These are phyloP conservation scores for Hanseniaspora meyeri DNA, from an alignment of 805 yeast genomes.

Conservation along the genomic window DNA sequence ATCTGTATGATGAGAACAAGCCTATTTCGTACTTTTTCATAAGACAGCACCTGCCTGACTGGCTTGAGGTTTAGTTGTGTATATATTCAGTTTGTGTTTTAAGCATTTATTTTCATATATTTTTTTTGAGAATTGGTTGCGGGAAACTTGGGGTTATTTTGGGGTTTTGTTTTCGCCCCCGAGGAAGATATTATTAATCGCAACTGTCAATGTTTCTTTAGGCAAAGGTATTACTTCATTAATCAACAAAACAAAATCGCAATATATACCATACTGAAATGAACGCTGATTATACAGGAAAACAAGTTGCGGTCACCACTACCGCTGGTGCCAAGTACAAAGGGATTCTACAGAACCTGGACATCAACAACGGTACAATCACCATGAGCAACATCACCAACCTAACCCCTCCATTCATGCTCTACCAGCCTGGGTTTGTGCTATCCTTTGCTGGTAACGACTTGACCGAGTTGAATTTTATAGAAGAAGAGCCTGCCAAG, in stretches of 20 bases:
- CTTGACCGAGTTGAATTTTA: slow-evolving; percentile 75
- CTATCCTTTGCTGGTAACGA: slow-evolving; percentile 85
- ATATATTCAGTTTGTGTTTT: background rate
- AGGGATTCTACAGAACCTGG: slow-evolving; percentile 77
- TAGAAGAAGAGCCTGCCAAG: slow-evolving; percentile 34
- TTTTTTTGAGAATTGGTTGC: too few species aligned
- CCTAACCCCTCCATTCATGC: slow-evolving; percentile 42
- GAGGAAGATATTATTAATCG: too few species aligned
- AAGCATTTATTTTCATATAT: too few species aligned
- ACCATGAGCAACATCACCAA: slow-evolving; percentile 68
- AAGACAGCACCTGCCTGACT: slow-evolving; percentile 15
- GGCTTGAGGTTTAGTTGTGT: background rate
- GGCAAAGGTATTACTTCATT: too few species aligned
- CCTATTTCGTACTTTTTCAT: slow-evolving; percentile 15
- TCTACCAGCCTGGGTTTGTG: slow-evolving; percentile 32
- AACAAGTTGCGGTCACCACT: background rate
- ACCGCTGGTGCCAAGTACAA: slow-evolving; percentile 43
- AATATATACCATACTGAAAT: background rate
- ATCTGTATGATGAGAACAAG: slow-evolving; percentile 12
- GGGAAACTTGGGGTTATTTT: too few species aligned
- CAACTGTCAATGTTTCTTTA: too few species aligned
- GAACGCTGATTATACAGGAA: background rate
- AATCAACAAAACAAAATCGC: background rate
- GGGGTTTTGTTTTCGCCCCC: too few species aligned
- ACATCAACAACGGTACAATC: slow-evolving; percentile 9